Conservation (phyloP, 805 yeast genomes). For the Zygosaccharomyces rouxii region DNA sequence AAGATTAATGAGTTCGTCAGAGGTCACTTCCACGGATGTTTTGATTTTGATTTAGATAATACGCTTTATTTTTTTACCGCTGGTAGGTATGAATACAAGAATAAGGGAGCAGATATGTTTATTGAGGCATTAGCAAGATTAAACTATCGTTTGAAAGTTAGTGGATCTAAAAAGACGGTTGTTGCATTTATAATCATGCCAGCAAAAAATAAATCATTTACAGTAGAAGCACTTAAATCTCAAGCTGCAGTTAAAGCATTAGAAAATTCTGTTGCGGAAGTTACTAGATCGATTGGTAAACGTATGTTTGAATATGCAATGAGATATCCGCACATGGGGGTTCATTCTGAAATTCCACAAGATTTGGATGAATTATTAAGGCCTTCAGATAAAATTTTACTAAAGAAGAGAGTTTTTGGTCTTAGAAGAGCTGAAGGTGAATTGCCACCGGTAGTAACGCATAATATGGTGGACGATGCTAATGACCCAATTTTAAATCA, state of each 20-base stretch:
- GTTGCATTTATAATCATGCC: conserved; percentile 99
- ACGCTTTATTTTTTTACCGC: conserved; percentile 94
- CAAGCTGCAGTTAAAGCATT: conserved; percentile 93
- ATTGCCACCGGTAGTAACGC: conserved; percentile 94
- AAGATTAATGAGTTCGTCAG: conserved; percentile 91
- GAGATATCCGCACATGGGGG: conserved; percentile 46
- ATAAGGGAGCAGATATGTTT: conserved; percentile 94
- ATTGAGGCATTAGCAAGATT: conserved; percentile 89
- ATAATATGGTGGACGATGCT: conserved; percentile 91
- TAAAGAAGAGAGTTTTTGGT: conserved; percentile 91
- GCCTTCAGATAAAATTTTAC: conserved; percentile 80
- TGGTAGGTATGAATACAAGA: conserved; percentile 94
- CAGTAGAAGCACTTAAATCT: conserved; percentile 91
- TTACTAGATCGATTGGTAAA: conserved; percentile 79
- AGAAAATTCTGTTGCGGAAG: conserved; percentile 83
- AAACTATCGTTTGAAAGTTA: conserved; percentile 77
- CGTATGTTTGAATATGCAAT: conserved; percentile 89
- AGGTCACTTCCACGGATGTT: conserved; percentile 96
- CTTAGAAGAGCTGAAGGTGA: conserved; percentile 67
- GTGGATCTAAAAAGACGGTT: conserved; percentile 83
- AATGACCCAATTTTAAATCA: conserved; percentile 88
- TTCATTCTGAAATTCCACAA: conserved; percentile 65
- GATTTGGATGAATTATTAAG: conserved; percentile 77
- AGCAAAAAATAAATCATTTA: conserved; percentile 87
- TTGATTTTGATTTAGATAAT: conserved; percentile 90